Base-by-base conservation (phyloP, 2,329 filamentous ascomycete genomes). In the Pezicula neosporulosa region DNA sequence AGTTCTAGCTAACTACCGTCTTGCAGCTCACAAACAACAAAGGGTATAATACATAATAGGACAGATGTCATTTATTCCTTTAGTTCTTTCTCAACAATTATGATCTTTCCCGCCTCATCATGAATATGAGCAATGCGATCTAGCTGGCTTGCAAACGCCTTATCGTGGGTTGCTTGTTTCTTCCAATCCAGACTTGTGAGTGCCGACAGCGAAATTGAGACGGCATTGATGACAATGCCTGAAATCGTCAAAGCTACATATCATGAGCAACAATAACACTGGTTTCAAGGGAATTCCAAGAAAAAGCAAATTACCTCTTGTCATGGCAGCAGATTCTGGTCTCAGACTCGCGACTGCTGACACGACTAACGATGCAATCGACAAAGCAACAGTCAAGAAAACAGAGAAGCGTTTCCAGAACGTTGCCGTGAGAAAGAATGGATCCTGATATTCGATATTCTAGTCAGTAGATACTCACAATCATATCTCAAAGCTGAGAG, bases 381-480 rank as follows among this genome's bases (percentile, higher is more conserved):
- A 63, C 4, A 63, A 47, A 1, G 47, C 16, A 1, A 63, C 56
- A 16, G 61, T 58, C 1, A 53, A 18, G 16, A 54, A 43, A 21
- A 63, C 61, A 1, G 56, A 55, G 51, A 61, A 55, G 6, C 60
- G 60, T 54, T 63, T 63, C 58, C 59, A 61, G 52, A 63, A 62
- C 36, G 21, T 49, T 3, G 56, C 57, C 5, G 58, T 61, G 5
- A 54, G 13, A 36, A 54, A 59, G n/a, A 50, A 57, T 6, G 52
- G 50, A 44, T 44, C 44, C 52, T 60, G 16, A 21, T 50, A 5
- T 28, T 15, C 21, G 9, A 33, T 33, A 10, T 33, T 33, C 12
- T 33, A 9, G 30, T 33, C 30, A 33, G 30, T 33, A 10, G 12
- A 33, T 33, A 33, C 30, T 33, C 30, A 33, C 30, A 33, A 12